phyloP scores from a whole-genome alignment of 2,329 filamentous ascomycete species.

The Pseudogymnoascus pannorum region DNA sequence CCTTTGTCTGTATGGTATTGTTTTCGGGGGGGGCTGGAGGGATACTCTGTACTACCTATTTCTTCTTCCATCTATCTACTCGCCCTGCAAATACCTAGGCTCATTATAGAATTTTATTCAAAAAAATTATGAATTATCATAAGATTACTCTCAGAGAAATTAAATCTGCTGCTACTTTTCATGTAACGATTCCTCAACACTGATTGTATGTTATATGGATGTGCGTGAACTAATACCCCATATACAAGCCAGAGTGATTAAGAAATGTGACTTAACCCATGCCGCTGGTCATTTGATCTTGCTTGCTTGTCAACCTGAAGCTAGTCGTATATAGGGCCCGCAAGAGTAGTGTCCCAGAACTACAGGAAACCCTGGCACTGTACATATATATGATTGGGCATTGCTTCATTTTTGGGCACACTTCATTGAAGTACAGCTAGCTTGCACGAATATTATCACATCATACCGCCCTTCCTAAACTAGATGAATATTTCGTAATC shows the following conservation, averaged over 20 bases:
- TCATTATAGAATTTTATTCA: neutral
- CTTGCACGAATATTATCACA: neutral
- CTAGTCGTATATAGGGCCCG: no score
- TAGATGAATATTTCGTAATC: neutral
- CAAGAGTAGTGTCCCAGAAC: neutral
- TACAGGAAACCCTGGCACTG: neutral
- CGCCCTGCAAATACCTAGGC: neutral
- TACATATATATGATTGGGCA: neutral
- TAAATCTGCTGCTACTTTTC: neutral
- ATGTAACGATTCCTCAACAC: neutral
- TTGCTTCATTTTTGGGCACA: neutral
- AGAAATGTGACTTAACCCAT: no score
- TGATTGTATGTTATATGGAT: neutral
- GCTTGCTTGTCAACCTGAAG: no score
- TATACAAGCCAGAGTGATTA: no score
- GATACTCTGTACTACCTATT: neutral
- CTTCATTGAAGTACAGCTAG: neutral
- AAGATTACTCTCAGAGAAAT: neutral
- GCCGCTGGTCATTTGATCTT: no score
- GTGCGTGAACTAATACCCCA: no score
- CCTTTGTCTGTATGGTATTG: neutral
- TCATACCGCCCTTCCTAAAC: neutral
- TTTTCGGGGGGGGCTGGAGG: neutral
- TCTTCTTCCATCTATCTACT: neutral
- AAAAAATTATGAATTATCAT: neutral